Conservation (phyloP, 2,329 filamentous ascomycete genomes). For the Stachybotrys elegans region DNA sequence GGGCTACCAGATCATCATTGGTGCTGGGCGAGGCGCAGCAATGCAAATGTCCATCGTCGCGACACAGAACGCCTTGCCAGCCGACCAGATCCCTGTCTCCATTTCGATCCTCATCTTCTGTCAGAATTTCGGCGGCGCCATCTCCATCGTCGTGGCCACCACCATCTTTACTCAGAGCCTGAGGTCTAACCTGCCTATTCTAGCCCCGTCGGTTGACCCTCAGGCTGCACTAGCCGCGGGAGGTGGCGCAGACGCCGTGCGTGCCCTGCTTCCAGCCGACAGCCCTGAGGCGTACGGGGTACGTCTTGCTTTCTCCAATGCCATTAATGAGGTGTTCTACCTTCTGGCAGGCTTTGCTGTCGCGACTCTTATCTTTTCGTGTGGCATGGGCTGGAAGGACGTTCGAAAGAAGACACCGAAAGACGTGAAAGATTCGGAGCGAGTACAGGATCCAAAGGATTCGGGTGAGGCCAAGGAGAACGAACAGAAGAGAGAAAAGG, state of each 20-base stretch:
- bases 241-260: not conserved
- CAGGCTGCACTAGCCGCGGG: not conserved
- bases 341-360: not conserved
- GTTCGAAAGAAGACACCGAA: not conserved
- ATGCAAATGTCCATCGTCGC: constrained; percentile 41
- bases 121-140: not conserved
- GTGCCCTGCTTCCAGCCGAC: not conserved
- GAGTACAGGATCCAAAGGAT: not conserved
- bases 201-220: not conserved
- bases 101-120: not conserved
- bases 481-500: not conserved
- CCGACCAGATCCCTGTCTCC: not conserved
- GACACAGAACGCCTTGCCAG: constrained; percentile 37
- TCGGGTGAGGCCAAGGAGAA: not conserved
- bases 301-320: not conserved
- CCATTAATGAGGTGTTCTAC: not conserved
- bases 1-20: constrained; percentile 35
- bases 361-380: not conserved
- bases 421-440: too few species aligned
- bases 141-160: not conserved
- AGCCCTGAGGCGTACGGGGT: not conserved
- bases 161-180: not conserved
- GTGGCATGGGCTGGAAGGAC: not conserved
- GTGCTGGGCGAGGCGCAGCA: constrained; percentile 32
- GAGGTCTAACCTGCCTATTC: not conserved